Conservation (phyloP, 2,329 filamentous ascomycete species). For the Aquanectria penicillioides region DNA sequence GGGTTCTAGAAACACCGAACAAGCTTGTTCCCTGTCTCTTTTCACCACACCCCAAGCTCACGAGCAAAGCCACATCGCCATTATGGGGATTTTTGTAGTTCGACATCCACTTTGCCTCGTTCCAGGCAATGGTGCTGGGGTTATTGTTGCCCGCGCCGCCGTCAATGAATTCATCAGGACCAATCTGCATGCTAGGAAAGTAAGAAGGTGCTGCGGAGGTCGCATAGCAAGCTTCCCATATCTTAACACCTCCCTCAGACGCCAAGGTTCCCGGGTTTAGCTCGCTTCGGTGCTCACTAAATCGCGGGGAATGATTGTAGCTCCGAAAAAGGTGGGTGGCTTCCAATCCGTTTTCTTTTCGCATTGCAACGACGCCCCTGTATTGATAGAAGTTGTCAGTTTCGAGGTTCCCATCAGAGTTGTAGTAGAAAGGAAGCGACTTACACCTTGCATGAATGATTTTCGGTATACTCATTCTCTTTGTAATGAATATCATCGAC, state of each 20-base stretch:
- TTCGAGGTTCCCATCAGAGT: too few species aligned
- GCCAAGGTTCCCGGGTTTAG: neutral
- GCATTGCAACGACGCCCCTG: neutral
- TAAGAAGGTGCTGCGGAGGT: slow-evolving; percentile 3
- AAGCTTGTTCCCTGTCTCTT: too few species aligned
- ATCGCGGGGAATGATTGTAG: neutral
- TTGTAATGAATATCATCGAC: neutral
- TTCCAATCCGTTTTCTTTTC: neutral
- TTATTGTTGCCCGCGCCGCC: neutral
- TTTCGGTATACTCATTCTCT: neutral
- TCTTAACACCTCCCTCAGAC: neutral
- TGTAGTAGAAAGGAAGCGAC: neutral
- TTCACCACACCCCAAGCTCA: too few species aligned
- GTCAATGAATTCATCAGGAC: neutral
- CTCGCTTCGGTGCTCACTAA: neutral
- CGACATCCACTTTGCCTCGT: slow-evolving; percentile 2
- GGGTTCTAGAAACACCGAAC: too few species aligned
- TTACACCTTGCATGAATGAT: slow-evolving; percentile 2
- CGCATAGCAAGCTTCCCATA: neutral
- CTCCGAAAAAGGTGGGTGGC: neutral
- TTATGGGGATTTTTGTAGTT: neutral
- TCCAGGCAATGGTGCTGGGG: neutral
- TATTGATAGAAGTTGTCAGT: neutral
- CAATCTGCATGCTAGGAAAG: neutral
- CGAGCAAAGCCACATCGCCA: neutral